phyloP scores from a whole-genome alignment of 441 rosid genomes.

The Pelargonium cotyledonis region DNA sequence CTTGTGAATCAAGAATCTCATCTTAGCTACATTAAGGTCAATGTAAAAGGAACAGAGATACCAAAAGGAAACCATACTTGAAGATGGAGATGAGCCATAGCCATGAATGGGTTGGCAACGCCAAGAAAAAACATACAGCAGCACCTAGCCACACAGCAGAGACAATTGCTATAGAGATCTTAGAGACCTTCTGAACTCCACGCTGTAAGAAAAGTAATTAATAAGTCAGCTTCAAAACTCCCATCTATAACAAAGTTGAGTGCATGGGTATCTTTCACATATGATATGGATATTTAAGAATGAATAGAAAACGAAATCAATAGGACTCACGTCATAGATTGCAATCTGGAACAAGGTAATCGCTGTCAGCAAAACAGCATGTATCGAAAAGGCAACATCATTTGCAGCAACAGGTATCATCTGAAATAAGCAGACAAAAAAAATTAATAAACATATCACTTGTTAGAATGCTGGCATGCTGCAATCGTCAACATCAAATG shows the following conservation, averaged over 20 bases:
- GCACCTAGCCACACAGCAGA: constrained; percentile 50
- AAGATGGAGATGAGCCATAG: constrained; percentile 76
- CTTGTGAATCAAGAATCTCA: background rate
- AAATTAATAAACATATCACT: background rate
- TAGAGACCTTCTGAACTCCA: constrained; percentile 76
- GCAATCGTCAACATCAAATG: background rate
- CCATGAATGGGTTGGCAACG: constrained; percentile 73
- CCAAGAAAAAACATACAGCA: constrained; percentile 67
- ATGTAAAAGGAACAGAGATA: background rate
- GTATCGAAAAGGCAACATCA: constrained; percentile 91
- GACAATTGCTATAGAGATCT: constrained; percentile 49
- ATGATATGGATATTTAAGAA: background rate
- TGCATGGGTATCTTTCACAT: background rate
- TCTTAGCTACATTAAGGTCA: background rate
- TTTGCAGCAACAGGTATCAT: constrained; percentile 97
- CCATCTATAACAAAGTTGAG: background rate
- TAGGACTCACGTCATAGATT: constrained; percentile 65
- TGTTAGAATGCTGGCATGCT: background rate
- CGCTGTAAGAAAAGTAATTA: constrained; percentile 39
- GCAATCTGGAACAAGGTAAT: constrained; percentile 60
- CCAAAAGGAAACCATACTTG: constrained; percentile 49
- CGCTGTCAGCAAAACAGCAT: constrained; percentile 73
- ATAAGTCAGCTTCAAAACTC: background rate
- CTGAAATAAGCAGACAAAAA: constrained; percentile 31
- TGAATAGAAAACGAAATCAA: background rate